Evolutionary conservation across 768 basidiomycete species (phyloP).

Genomic region (Lentinula lateritia): DNA sequence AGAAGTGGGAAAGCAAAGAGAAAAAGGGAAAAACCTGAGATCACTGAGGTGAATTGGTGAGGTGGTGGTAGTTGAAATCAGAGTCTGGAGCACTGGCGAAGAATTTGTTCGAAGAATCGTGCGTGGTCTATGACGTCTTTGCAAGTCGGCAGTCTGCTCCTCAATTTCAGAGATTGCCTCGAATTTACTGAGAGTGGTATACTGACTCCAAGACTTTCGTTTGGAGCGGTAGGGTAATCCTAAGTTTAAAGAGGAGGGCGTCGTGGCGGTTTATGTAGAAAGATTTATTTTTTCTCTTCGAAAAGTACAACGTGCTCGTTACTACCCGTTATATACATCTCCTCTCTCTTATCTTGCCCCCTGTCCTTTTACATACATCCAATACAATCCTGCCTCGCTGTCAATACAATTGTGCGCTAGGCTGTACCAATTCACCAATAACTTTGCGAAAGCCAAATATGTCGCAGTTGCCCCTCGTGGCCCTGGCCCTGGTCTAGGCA

Average conservation of each 20-base stretch:
- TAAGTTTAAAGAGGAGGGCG: constrained; percentile 4
- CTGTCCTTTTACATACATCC: not conserved
- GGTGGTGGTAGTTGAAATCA: constrained; percentile 41
- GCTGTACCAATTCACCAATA: not conserved
- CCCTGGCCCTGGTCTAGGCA: constrained; percentile 5
- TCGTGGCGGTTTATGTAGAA: constrained; percentile 5
- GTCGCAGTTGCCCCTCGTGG: not conserved
- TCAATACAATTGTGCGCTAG: not conserved
- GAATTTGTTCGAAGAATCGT: constrained; percentile 47
- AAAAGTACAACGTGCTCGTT: not conserved
- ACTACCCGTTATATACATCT: constrained; percentile 5
- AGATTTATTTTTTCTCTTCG: not conserved
- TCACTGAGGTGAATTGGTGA: constrained; percentile 52
- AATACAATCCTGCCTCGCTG: constrained; percentile 3
- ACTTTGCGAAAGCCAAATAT: not conserved
- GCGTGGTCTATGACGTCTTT: constrained; percentile 54
- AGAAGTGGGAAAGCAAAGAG: constrained; percentile 10
- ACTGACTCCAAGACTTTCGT: constrained; percentile 6
- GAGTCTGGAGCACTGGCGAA: constrained; percentile 58
- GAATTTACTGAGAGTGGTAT: constrained; percentile 1
- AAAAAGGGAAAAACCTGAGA: constrained; percentile 26
- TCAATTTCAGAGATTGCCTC: constrained; percentile 16
- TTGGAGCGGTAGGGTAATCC: not conserved
- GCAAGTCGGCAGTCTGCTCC: constrained; percentile 28
- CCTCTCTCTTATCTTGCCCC: not conserved